Conservation (phyloP, 2,329 filamentous ascomycete genomes). For the Bipolaris sorokiniana region DNA sequence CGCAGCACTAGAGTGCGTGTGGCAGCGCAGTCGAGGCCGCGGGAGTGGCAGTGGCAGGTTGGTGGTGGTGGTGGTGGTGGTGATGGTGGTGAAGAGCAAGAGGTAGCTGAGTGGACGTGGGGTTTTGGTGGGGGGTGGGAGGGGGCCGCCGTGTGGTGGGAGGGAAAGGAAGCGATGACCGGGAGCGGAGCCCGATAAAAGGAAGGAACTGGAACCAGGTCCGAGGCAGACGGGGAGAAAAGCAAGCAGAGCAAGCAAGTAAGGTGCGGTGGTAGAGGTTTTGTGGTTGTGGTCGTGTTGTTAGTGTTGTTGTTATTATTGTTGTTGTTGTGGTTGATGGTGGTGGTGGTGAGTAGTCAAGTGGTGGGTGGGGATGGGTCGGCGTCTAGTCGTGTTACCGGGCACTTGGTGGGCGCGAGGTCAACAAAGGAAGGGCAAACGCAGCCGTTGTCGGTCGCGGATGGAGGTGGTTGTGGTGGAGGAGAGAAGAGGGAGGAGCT, state of each 20-base stretch:
- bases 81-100: slow-evolving; percentile 6
- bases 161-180: slow-evolving; percentile 19
- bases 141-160: slow-evolving; percentile 21
- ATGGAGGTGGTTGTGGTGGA: slow-evolving; percentile 1
- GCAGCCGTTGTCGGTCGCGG: slow-evolving; percentile 17
- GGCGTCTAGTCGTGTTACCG: slow-evolving; percentile 17
- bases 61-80: slow-evolving; percentile 27
- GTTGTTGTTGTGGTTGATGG: background rate
- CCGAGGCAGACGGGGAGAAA: slow-evolving; percentile 4
- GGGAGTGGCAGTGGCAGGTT: slow-evolving; percentile 10
- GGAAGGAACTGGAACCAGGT: slow-evolving; percentile 8
- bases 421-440: slow-evolving; percentile 30
- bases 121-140: slow-evolving; percentile 27
- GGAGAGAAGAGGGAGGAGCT: slow-evolving; percentile 11
- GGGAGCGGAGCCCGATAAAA: slow-evolving; percentile 8
- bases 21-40: slow-evolving; percentile 2
- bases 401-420: slow-evolving; percentile 3
- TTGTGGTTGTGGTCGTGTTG: slow-evolving; percentile 11
- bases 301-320: background rate
- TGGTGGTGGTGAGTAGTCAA: background rate
- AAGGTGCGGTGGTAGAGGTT: slow-evolving; percentile 6
- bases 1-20: slow-evolving; percentile 13
- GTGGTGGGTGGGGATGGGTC: slow-evolving; percentile 1
- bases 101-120: slow-evolving; percentile 22
- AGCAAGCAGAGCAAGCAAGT: background rate